Evolutionary conservation across 805 yeast genomes (phyloP), one percentile per base, ranked within the genome.

Genomic region (Kodamaea neixiangensis): DNA sequence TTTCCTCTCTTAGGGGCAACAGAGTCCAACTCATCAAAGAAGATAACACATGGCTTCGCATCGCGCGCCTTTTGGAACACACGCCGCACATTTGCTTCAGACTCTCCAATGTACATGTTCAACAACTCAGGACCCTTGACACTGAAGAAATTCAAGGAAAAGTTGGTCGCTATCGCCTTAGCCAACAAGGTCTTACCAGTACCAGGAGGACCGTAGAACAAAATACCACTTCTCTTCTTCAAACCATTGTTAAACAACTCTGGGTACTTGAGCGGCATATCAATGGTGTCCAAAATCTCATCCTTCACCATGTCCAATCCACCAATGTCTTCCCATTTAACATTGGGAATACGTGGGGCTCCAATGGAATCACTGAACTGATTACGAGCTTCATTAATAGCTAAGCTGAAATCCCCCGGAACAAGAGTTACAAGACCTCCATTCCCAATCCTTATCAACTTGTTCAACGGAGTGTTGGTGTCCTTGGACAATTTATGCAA

Each of bases 1-100:
- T 93, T 92, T 22, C 99, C 99, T 74, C 98, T 84, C 66, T 94
- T 93, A 1, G 98, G 98, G 0, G 99, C 99, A 1, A 94, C 97
- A 1, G 97, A 91, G 70, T 94, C 99, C 69, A 94, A 78, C 71
- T 94, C 99, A 72, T 94, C 99, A 64, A 94, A 94, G 68, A 94
- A 94, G 14, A 94, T 91, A 15, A 94, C 97, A 75, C 99, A 94
- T 1, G 99, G 99, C 65, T 86, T 88, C 11, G 98, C 97, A 68
- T 94, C 99, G 49, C 98, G 77, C 0, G 98, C 98, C 58, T 80
- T 83, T 67, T 93, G 97, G 68, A 94, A 94, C 1, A 94, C 97
- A 47, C 89, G 79, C 52, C 99, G 82, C 14, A 94, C 98, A 67
- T 94, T 94, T 13, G 98, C 97, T 69, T 94, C 99, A 1, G 97